These are phyloP conservation scores for Trichocomaceae sp. DNA, from an alignment of 2,329 filamentous ascomycete species.

Conservation along the genomic window DNA sequence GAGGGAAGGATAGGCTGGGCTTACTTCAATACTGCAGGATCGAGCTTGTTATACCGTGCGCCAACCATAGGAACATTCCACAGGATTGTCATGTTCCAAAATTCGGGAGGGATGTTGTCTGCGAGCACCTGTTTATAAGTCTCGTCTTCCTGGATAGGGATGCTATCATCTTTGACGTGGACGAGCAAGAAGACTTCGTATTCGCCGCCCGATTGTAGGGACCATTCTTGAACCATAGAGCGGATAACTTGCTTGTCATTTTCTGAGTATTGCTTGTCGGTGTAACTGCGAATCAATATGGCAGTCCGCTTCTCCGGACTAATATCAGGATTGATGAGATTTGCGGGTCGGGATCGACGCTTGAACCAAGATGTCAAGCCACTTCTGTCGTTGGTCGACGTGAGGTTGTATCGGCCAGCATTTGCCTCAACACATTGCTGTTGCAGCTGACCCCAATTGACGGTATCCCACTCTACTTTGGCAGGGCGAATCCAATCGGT, in stretches of 20 bases:
- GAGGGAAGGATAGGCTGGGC: background rate
- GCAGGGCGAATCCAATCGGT: slow-evolving; percentile 22
- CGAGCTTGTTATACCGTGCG: slow-evolving; percentile 16
- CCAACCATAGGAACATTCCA: slow-evolving; percentile 21
- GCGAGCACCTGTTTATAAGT: slow-evolving; percentile 7
- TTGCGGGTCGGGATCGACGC: slow-evolving; percentile 14
- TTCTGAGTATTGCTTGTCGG: slow-evolving; percentile 68
- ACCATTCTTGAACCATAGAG: slow-evolving; percentile 73
- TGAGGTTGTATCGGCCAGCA: slow-evolving; percentile 50
- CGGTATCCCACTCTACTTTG: slow-evolving; percentile 49
- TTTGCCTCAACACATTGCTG: slow-evolving; percentile 60
- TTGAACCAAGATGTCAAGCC: slow-evolving; percentile 9
- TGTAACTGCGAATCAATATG: slow-evolving; percentile 75
- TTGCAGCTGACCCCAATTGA: slow-evolving; percentile 67
- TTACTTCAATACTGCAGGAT: slow-evolving; percentile 13
- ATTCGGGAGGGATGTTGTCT: slow-evolving; percentile 23
- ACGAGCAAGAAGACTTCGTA: slow-evolving; percentile 71
- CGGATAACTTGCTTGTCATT: slow-evolving; percentile 78
- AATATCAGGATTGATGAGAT: slow-evolving; percentile 32
- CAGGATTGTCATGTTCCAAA: slow-evolving; percentile 30
- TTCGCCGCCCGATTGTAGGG: slow-evolving; percentile 66
- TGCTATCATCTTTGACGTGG: slow-evolving; percentile 66
- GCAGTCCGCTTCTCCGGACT: slow-evolving; percentile 51
- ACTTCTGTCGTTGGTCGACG: slow-evolving; percentile 14
- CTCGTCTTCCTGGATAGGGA: slow-evolving; percentile 42